Base-by-base conservation (phyloP, 225 moss, liverwort and hornwort species). In the Pseudoscleropodium purum region DNA sequence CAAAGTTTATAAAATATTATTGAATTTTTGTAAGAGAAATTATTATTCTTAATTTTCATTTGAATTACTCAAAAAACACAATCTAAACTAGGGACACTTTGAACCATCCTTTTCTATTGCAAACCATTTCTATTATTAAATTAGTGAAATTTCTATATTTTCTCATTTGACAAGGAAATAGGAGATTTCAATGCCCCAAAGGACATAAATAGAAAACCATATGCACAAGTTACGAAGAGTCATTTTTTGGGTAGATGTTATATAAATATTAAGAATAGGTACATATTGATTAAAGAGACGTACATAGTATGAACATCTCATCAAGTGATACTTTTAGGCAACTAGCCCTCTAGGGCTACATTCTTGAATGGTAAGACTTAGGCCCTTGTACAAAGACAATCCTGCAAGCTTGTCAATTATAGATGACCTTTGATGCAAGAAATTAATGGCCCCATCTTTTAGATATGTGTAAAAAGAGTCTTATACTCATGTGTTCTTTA, bases 51-150 rank as follows among this genome's bases (percentile, higher is more conserved):
- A 4, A 9, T 2, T 36, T 34, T 52, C 24, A 78, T 78, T 54
- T 2, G 3, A 54, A 36, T 0, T 36, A 0, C 6, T 54, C 4
- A 34, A 0, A 27, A 45, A 74, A 6, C 45, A 30, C 11, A 18
- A 75, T 49, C 1, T 24, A 3, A 74, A 31, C 0, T 75, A 47
- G 1, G 11, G 7, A 31, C 31, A 49, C 5, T 13, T 4, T 1
- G 13, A 45, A 6, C 3, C 1, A 0, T 9, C 30, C 2, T 45
- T 45, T 18, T 29, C 41, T 5, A 30, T 1, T 30, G 0, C 30
- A 18, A 6, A 30, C 18, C 18, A 6, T 30, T 43, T 18, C 6
- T 45, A 73, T 6, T 11, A 45, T 45, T 29, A 29, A 1, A 74
- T 0, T 45, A 0, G 2, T 45, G 2, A 29, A 45, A 29, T 74